phyloP scores from a whole-genome alignment of 1,284 basidiomycete species.

The Blastosporella zonata region DNA sequence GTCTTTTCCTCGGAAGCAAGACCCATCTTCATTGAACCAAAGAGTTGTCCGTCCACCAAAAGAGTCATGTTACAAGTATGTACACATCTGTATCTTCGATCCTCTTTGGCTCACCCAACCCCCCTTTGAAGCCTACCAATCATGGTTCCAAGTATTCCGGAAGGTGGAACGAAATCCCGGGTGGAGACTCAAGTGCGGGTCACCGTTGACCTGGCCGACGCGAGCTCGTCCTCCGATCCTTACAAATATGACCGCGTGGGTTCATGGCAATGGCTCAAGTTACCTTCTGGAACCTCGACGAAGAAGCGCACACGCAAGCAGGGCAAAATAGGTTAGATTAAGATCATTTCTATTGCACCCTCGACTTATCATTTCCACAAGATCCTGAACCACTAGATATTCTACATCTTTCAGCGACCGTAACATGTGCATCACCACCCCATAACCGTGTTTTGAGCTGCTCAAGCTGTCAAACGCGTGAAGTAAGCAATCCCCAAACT shows the following conservation, averaged over 20 bases:
- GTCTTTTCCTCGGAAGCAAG: conserved; percentile 50
- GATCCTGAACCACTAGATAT: conserved; percentile 73
- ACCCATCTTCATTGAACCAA: conserved; percentile 45
- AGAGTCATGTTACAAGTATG: conserved; percentile 72
- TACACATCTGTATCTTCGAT: conserved; percentile 20
- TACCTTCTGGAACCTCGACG: conserved; percentile 77
- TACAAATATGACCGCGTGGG: conserved; percentile 71
- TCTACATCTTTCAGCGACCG: conserved; percentile 63
- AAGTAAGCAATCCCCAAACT: conserved; percentile 47
- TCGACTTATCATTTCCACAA: conserved; percentile 28
- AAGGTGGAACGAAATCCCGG: conserved; percentile 85
- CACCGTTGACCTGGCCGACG: conserved; percentile 70
- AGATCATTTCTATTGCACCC: conserved; percentile 5
- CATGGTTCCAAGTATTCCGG: conserved; percentile 81
- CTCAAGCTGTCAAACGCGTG: conserved; percentile 79
- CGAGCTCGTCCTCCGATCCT: conserved; percentile 59
- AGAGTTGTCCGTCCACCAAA: conserved; percentile 65
- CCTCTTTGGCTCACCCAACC: conserved; percentile 10
- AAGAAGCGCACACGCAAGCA: conserved; percentile 84
- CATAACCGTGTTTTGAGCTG: conserved; percentile 79
- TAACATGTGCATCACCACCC: conserved; percentile 77
- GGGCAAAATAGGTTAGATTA: conserved; percentile 69
- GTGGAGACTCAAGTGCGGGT: conserved; percentile 92
- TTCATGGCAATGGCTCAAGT: conserved; percentile 79
- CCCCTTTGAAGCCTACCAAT: conserved; percentile 57